These are phyloP conservation scores for apple (Malus domestica) DNA, from an alignment of 306 rosid species.

Conservation along the genomic window ASM211411v1 NC_041799.1:4758501-4759000, in stretches of 20 bases:
- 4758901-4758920: constrained; percentile 41
- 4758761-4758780: constrained; percentile 10
- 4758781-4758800: constrained; percentile 52
- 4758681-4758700: constrained; percentile 51
- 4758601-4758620: constrained; percentile 39
- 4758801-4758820: neutral
- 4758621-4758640: constrained; percentile 53
- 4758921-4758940: constrained; percentile 24
- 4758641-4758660: constrained; percentile 17
- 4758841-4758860: neutral
- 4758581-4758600: constrained; percentile 31
- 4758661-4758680: constrained; percentile 36
- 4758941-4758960: constrained; percentile 31
- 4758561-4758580: constrained; percentile 10
- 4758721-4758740: constrained; percentile 30
- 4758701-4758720: constrained; percentile 73
- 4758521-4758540: constrained; percentile 26
- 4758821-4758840: constrained; percentile 45
- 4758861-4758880: constrained; percentile 10
- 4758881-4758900: constrained; percentile 27
- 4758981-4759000: constrained; percentile 50
- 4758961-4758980: constrained; percentile 39
- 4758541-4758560: constrained; percentile 29
- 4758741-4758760: constrained; percentile 39
- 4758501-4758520: constrained; percentile 40